These are phyloP conservation scores for Rosa lucieae DNA, from an alignment of 306 rosid genomes.

Conservation along the genomic window DNA sequence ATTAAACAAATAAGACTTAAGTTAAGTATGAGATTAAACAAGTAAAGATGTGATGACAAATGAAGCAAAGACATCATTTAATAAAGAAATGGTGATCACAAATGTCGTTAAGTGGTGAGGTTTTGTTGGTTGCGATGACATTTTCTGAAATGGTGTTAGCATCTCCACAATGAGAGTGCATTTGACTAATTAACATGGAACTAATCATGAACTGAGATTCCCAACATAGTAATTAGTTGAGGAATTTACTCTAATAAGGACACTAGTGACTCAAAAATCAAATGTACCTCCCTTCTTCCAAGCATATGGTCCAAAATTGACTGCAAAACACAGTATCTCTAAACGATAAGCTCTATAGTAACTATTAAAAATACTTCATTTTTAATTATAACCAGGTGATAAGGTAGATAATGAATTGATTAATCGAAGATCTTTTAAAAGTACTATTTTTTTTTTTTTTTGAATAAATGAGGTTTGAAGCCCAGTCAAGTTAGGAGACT, in stretches of 20 bases:
- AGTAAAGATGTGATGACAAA: constrained; percentile 11
- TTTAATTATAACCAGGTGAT: not conserved
- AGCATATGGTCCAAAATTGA: constrained; percentile 24
- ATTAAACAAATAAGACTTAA: not conserved
- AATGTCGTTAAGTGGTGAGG: not conserved
- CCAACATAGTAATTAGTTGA: not conserved
- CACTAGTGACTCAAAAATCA: constrained; percentile 4
- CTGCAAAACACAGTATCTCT: constrained; percentile 17
- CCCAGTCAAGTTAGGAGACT: no score
- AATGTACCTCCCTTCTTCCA: constrained; percentile 17
- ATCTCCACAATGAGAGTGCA: constrained; percentile 13
- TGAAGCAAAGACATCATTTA: constrained; percentile 6
- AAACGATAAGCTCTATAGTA: not conserved
- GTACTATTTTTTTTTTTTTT: no score
- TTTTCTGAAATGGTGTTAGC: constrained; percentile 10
- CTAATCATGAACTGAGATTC: constrained; percentile 15
- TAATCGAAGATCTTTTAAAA: not conserved
- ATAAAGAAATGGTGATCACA: not conserved
- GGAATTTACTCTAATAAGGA: not conserved
- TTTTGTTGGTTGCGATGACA: constrained; percentile 15
- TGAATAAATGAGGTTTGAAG: no score
- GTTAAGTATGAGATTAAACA: not conserved
- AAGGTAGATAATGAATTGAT: not conserved
- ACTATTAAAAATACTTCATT: not conserved
- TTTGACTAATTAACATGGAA: not conserved